These are phyloP conservation scores for Peniophora sp. DNA, from an alignment of 1,284 basidiomycete genomes.

Conservation along the genomic window DNA sequence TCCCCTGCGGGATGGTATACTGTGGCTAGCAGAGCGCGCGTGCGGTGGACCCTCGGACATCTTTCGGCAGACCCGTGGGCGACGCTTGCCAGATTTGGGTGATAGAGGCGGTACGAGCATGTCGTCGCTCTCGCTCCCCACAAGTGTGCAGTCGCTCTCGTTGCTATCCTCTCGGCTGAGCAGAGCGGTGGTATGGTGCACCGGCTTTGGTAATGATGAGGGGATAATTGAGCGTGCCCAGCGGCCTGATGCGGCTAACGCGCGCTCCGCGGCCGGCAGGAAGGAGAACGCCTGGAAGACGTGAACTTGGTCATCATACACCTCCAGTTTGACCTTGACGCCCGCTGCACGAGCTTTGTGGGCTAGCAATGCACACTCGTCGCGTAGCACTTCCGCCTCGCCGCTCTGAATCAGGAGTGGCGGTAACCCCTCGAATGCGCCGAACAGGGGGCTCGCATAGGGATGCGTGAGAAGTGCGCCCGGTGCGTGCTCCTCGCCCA, in stretches of 20 bases:
- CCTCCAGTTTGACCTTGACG: constrained; percentile 84
- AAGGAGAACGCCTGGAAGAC: constrained; percentile 90
- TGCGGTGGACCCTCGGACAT: background rate
- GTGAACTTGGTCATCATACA: constrained; percentile 91
- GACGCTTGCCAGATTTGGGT: background rate
- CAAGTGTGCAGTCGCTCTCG: background rate
- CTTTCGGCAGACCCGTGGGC: background rate
- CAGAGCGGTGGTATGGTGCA: background rate
- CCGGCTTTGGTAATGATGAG: background rate
- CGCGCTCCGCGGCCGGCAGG: constrained; percentile 61
- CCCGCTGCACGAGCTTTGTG: constrained; percentile 90
- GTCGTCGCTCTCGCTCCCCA: background rate
- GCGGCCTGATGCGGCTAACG: constrained; percentile 52
- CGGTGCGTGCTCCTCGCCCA: constrained; percentile 66
- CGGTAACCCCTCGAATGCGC: constrained; percentile 80
- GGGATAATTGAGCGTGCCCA: background rate
- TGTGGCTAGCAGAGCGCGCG: background rate
- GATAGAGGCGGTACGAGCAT: background rate
- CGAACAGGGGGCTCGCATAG: constrained; percentile 95
- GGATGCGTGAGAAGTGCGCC: constrained; percentile 85
- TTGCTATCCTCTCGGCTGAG: background rate
- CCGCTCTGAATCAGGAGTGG: constrained; percentile 91
- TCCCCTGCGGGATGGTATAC: background rate
- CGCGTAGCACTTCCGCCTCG: constrained; percentile 89
- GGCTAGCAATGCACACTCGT: constrained; percentile 89